These are phyloP conservation scores for Candolleomyces eurysporus DNA, from an alignment of 768 basidiomycete species.

Conservation along the genomic window DNA sequence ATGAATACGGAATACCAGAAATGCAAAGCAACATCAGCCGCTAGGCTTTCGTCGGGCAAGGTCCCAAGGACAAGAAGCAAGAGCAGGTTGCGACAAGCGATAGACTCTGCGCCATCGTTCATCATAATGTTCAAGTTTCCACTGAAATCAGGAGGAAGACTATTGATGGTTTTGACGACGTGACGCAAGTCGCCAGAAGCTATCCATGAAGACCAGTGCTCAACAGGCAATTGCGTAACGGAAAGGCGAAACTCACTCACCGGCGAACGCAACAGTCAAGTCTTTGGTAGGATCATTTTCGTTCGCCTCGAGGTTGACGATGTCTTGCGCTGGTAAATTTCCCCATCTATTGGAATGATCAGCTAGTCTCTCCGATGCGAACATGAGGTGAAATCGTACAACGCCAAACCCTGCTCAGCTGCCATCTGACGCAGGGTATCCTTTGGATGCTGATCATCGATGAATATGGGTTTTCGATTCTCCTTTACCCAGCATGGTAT, in stretches of 20 bases:
- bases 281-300: background rate
- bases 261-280: background rate
- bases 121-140: conserved; percentile 34
- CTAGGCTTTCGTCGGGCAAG: conserved; percentile 22
- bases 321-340: background rate
- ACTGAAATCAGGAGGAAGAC: background rate
- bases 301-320: conserved; percentile 2
- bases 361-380: background rate
- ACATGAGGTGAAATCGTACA: background rate
- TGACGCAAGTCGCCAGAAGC: background rate
- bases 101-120: conserved; percentile 29
- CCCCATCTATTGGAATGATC: background rate
- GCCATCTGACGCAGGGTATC: background rate
- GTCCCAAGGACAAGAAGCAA: conserved; percentile 35
- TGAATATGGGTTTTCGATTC: too few relatives aligned
- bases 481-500: too few relatives aligned
- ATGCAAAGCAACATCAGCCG: conserved; percentile 41
- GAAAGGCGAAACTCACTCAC: background rate
- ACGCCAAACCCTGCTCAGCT: too few relatives aligned
- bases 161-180: conserved; percentile 4
- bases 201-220: background rate
- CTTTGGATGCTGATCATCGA: too few relatives aligned
- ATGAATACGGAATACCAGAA: conserved; percentile 36
- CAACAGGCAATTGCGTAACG: background rate
- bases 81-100: conserved; percentile 34